phyloP scores from a whole-genome alignment of 176 grass and related monocot genomes.

The Panicum miliaceum region DNA sequence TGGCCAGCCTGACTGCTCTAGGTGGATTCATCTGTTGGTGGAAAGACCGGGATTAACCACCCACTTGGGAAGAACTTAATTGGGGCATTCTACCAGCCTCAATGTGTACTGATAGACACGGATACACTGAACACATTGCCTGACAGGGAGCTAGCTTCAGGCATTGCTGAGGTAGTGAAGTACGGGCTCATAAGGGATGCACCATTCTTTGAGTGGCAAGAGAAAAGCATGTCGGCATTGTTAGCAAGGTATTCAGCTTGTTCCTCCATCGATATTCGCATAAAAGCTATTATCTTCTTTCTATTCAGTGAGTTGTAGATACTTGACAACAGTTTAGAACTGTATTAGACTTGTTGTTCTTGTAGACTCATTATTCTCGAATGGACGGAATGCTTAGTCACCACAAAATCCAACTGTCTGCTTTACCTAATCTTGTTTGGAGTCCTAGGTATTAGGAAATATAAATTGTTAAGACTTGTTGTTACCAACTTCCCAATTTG shows the following conservation, averaged over 20 bases:
- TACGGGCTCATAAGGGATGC: slow-evolving; percentile 97
- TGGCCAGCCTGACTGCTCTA: slow-evolving; percentile 38
- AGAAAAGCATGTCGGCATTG: slow-evolving; percentile 80
- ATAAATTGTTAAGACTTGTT: neutral
- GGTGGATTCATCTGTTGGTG: slow-evolving; percentile 98
- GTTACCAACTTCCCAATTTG: neutral
- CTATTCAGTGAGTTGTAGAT: neutral
- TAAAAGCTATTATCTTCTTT: neutral
- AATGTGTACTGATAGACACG: slow-evolving; percentile 89
- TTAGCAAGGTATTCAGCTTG: slow-evolving; percentile 64
- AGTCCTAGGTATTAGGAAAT: neutral
- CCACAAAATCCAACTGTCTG: neutral
- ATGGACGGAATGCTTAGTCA: neutral
- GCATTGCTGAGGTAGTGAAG: slow-evolving; percentile 83
- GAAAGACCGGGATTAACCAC: slow-evolving; percentile 94
- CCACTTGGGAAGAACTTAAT: slow-evolving; percentile 87
- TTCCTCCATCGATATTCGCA: slow-evolving; percentile 20
- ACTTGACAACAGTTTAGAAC: neutral
- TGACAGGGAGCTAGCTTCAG: slow-evolving; percentile 83
- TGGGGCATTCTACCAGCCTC: slow-evolving; percentile 89
- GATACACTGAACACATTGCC: slow-evolving; percentile 88
- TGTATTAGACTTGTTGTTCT: slow-evolving; percentile 7
- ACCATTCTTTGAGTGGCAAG: slow-evolving; percentile 94
- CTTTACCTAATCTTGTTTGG: slow-evolving; percentile 5
- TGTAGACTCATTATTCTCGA: neutral